Base-by-base conservation (phyloP, 805 yeast species). In the Starmerella khaoyaiensis region DNA sequence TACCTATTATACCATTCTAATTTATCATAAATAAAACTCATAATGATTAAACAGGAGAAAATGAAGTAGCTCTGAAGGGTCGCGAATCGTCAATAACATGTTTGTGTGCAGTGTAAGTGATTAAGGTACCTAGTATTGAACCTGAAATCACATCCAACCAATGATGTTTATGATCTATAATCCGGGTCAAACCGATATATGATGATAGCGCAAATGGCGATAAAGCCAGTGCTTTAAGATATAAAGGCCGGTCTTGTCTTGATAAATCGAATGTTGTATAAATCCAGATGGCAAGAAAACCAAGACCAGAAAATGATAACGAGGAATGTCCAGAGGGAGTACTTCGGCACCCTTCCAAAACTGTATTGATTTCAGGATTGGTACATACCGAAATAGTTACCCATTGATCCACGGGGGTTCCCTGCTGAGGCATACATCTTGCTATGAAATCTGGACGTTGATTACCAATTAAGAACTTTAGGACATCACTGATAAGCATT, bases 121-220 rank as follows among this genome's bases (percentile, higher is more conserved):
- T 58, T 2, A 62, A 41, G 4, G 60, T 45, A 1, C 98, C 98
- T 3, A 87, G 53, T 1, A 64, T 14, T 21, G 79, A 64, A 3
- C 98, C 98, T 12, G 77, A 52, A 1, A 79, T 49, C 1, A 90
- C 78, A 57, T 87, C 98, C 14, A 80, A 63, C 53, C 81, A 83
- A 59, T 87, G 97, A 54, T 87, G 98, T 55, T 96, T 69, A 59
- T 86, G 86, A 59, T 87, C 98, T 51, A 79, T 78, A 1, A 94
- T 81, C 50, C 98, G 69, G 27, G 90, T 74, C 31, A 81, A 58
- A 0, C 96, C 97, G 48, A 87, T 75, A 45, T 76, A 65, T 1
- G 69, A 52, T 0, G 97, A 95, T 5, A 79, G 67, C 4, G 82
- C 49, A 1, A 54, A 18, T n/a, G 66, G 65, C 9, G 49, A 33